Evolutionary conservation across 257 asterid species (phyloP), one percentile per base, ranked within the genome.

Genomic region (Primulina eburnea): DNA sequence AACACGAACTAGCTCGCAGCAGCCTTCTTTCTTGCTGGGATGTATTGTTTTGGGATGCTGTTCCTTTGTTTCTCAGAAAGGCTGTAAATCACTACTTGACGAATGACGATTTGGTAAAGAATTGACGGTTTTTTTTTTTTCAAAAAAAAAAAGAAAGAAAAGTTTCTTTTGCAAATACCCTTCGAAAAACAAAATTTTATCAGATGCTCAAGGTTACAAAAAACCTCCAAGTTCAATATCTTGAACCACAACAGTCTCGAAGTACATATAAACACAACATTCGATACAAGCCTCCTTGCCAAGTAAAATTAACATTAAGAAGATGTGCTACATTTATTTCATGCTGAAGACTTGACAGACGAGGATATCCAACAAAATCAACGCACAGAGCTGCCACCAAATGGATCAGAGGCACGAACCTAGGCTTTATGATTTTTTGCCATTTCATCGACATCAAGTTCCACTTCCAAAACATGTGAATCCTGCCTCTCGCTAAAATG

Each of bases 401-500:
- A 65, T 38, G 32, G 60, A 62, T 55, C 68, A 38, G 21, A 56
- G 64, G 53, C n/a, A 12, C 20, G 24, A 26, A 37, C 64, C 84
- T 85, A 85, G 10, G 81, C 77, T 77, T 86, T 87, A 79, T 87
- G 96, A 77, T 79, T 84, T 64, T 83, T 86, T 12, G 80, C 82
- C 95, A 92, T 82, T 77, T 87, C 96, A 30, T 89, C 94, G 9
- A 92, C 87, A 69, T 92, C 98, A 59, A 89, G 86, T 81, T 92
- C 98, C 28, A 89, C 86, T 84, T 85, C 90, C 34, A 92, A 79
- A 73, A 92, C 78, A 17, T 93, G 78, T 7, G 89, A 78, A 79
- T 92, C 98, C 75, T 65, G 55, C 63, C 11, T 58, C 38, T 77
- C 30, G 82, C 98, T 80, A 50, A 68, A 55, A 5, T 69, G 62